These are phyloP conservation scores for Paradendryphiella salina DNA, from an alignment of 2,329 filamentous ascomycete species.

Conservation along the genomic window DNA sequence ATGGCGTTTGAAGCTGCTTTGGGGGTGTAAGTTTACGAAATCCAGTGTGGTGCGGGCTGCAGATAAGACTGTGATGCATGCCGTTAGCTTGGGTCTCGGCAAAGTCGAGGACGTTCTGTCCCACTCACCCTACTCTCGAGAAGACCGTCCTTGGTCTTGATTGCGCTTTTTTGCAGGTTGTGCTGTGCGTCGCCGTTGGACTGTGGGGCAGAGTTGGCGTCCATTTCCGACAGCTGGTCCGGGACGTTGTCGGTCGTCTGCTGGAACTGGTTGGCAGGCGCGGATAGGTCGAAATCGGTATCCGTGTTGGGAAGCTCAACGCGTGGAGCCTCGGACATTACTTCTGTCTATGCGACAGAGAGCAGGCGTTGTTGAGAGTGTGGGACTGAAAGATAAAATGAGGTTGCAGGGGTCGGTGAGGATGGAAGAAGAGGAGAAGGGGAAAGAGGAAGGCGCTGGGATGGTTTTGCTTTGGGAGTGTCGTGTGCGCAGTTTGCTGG, in stretches of 20 bases:
- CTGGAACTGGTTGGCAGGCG: conserved; percentile 28
- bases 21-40: conserved; percentile 37
- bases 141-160: conserved; percentile 45
- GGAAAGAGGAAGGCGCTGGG: conserved; percentile 1
- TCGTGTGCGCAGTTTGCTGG: conserved; percentile 25
- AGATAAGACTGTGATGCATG: conserved; percentile 45
- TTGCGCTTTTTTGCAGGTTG: conserved; percentile 28
- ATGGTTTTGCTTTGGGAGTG: conserved; percentile 15
- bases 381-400: background rate
- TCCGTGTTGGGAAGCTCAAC: conserved; percentile 36
- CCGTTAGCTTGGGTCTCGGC: conserved; percentile 45
- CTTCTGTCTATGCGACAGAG: background rate
- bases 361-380: conserved; percentile 5
- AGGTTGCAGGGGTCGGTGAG: conserved; percentile 4
- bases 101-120: conserved; percentile 31
- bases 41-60: conserved; percentile 38
- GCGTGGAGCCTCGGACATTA: conserved; percentile 41
- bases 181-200: conserved; percentile 29
- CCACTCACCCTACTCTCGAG: conserved; percentile 52
- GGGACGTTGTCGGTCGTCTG: conserved; percentile 27
- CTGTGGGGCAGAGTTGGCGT: conserved; percentile 18
- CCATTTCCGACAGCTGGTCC: conserved; percentile 21
- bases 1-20: conserved; percentile 55
- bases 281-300: conserved; percentile 34
- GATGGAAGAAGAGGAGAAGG: background rate